Conservation (phyloP, 768 basidiomycete genomes). For the Mycena alexandri region DNA sequence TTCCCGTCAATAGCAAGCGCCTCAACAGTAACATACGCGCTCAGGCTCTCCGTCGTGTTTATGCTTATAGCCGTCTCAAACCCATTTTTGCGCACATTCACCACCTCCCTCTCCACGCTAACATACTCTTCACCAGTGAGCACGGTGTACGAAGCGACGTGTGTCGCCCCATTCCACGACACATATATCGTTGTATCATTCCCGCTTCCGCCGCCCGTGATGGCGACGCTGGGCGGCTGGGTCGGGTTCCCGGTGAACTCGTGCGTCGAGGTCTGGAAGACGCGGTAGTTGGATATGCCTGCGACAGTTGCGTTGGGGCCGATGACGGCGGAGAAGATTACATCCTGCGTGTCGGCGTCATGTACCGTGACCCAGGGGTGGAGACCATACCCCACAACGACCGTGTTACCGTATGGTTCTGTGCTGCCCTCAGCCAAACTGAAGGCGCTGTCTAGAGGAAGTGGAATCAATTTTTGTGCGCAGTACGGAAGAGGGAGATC, state of each 20-base stretch:
- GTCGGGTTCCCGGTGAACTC: slow-evolving; percentile 32
- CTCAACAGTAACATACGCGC: slow-evolving; percentile 2
- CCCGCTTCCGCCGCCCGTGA: slow-evolving; percentile 8
- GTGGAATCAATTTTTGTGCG: neutral
- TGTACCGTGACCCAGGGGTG: slow-evolving; percentile 20
- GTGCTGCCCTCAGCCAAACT: slow-evolving; percentile 21
- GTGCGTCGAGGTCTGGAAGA: slow-evolving; percentile 21
- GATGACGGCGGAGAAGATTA: slow-evolving; percentile 29
- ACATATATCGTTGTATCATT: slow-evolving; percentile 20
- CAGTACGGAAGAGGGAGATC: too few species aligned
- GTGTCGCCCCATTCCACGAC: slow-evolving; percentile 39
- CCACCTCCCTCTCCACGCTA: neutral
- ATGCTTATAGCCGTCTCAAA: slow-evolving; percentile 36
- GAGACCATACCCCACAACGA: slow-evolving; percentile 25
- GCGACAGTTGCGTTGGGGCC: slow-evolving; percentile 20
- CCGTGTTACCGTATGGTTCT: slow-evolving; percentile 14
- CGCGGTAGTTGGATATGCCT: slow-evolving; percentile 24
- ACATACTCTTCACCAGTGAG: slow-evolving; percentile 12
- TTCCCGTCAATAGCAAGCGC: slow-evolving; percentile 21
- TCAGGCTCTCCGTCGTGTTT: neutral
- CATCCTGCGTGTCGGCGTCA: neutral
- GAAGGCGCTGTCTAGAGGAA: neutral
- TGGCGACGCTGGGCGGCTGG: slow-evolving; percentile 21
- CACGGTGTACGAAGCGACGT: slow-evolving; percentile 20
- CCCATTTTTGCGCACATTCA: slow-evolving; percentile 18